phyloP scores from a whole-genome alignment of 495 filamentous ascomycete genomes.

The Xylaria scruposa region DNA sequence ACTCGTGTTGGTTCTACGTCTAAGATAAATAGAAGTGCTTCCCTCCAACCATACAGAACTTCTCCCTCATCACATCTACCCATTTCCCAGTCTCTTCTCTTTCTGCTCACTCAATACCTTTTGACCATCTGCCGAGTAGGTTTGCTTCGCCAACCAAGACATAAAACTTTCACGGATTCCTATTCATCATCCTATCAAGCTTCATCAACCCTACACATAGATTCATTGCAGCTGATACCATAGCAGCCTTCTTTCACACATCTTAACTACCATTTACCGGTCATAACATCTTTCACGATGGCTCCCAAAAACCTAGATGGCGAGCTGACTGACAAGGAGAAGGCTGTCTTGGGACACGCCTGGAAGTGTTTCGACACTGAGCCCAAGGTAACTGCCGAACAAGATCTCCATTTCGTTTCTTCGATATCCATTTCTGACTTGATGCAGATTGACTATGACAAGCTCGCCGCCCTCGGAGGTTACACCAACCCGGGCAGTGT shows the following conservation, averaged over 20 bases:
- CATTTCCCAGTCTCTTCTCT: background rate
- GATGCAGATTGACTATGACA: slow-evolving; percentile 29
- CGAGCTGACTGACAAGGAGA: slow-evolving; percentile 32
- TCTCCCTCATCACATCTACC: background rate
- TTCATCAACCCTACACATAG: background rate
- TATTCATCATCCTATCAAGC: background rate
- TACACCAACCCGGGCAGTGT: slow-evolving; percentile 31
- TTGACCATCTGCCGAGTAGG: background rate
- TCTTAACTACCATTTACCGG: background rate
- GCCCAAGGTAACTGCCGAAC: slow-evolving; percentile 28
- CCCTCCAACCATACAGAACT: background rate
- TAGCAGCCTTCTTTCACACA: background rate
- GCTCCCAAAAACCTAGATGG: slow-evolving; percentile 21
- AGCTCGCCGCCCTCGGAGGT: slow-evolving; percentile 33
- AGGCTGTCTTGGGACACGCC: slow-evolving; percentile 27
- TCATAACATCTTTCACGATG: slow-evolving; percentile 26
- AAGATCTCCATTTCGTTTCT: background rate
- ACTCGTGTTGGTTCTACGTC: background rate
- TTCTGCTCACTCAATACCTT: background rate
- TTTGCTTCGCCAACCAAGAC: background rate
- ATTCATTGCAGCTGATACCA: background rate
- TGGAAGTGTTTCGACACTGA: slow-evolving; percentile 32
- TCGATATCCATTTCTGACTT: slow-evolving; percentile 21
- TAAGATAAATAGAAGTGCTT: too few species aligned
- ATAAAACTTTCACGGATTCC: background rate